Conservation (phyloP, 164 flowering plant species). For the Chimonanthus salicifolius region DNA sequence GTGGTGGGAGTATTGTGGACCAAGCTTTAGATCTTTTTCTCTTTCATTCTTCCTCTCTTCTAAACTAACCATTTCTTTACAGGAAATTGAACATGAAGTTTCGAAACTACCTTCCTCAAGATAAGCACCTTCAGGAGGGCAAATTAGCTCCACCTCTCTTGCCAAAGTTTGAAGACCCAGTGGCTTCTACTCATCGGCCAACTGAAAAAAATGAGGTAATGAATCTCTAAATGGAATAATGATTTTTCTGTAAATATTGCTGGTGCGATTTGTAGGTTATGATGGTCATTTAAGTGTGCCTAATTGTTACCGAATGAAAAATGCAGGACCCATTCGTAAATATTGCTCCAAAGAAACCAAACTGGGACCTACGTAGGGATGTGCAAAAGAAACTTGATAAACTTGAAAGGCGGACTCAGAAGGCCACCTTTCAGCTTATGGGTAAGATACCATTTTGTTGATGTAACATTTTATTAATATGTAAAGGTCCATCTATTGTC, state of each 20-base stretch:
- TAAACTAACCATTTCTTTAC: constrained; percentile 11
- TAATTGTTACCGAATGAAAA: not conserved
- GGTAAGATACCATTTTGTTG: constrained; percentile 34
- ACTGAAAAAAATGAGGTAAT: constrained; percentile 63
- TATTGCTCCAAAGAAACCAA: constrained; percentile 97
- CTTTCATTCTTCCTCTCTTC: too few species aligned
- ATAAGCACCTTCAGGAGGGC: constrained; percentile 86
- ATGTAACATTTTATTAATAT: not conserved
- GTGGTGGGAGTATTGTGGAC: too few species aligned
- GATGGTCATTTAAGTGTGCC: not conserved
- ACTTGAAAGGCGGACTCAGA: constrained; percentile 88
- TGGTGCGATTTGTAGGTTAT: not conserved
- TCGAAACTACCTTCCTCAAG: constrained; percentile 95
- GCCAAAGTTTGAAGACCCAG: constrained; percentile 90
- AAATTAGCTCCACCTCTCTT: constrained; percentile 78
- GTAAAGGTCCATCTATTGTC: not conserved
- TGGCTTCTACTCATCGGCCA: constrained; percentile 42
- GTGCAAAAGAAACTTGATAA: constrained; percentile 91
- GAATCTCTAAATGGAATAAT: not conserved
- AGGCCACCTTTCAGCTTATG: constrained; percentile 64
- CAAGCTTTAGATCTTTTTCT: too few species aligned
- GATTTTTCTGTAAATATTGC: not conserved
- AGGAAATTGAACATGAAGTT: constrained; percentile 71
- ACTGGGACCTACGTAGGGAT: constrained; percentile 93
- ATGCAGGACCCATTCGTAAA: constrained; percentile 87